Conservation (phyloP, 1,284 basidiomycete genomes). For the Wolfiporia cocos region DNA sequence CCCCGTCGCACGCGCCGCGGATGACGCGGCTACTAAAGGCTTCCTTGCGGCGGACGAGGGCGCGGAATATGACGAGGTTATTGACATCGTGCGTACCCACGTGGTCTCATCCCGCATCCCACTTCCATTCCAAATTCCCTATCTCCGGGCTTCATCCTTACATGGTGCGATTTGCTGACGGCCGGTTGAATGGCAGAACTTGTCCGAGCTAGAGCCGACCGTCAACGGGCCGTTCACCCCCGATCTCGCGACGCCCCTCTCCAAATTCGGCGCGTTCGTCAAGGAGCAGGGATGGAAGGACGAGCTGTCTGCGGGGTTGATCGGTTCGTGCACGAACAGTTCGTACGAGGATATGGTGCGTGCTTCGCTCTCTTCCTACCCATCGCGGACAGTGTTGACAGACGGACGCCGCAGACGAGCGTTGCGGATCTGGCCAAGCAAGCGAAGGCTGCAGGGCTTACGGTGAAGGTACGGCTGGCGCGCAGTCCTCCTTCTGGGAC, state of each 20-base stretch:
- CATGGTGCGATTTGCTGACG: not conserved
- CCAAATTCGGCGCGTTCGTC: slow-evolving; percentile 81
- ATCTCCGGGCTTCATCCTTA: too few species aligned
- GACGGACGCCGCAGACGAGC: slow-evolving; percentile 76
- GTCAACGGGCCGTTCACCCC: slow-evolving; percentile 99
- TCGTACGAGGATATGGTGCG: slow-evolving; percentile 91
- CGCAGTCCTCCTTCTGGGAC: too few species aligned
- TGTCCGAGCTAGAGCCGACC: slow-evolving; percentile 90
- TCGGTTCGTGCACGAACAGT: slow-evolving; percentile 98
- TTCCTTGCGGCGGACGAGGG: slow-evolving; percentile 84
- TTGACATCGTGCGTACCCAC: slow-evolving; percentile 73
- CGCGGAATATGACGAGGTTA: slow-evolving; percentile 94
- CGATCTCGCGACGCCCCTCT: slow-evolving; percentile 94
- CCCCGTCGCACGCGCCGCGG: slow-evolving; percentile 86
- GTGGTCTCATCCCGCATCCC: not conserved
- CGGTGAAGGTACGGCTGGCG: slow-evolving; percentile 57
- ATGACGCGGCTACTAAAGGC: slow-evolving; percentile 73
- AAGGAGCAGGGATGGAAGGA: slow-evolving; percentile 89
- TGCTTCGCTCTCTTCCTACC: not conserved
- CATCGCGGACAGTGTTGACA: slow-evolving; percentile 19
- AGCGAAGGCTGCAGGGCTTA: slow-evolving; percentile 80
- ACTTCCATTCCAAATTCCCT: too few species aligned
- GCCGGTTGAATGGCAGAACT: slow-evolving; percentile 45
- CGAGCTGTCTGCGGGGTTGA: slow-evolving; percentile 85
- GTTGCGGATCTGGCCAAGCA: slow-evolving; percentile 91